phyloP scores from a whole-genome alignment of 169 alveolate species.

The Plasmodium billcollinsi region DNA sequence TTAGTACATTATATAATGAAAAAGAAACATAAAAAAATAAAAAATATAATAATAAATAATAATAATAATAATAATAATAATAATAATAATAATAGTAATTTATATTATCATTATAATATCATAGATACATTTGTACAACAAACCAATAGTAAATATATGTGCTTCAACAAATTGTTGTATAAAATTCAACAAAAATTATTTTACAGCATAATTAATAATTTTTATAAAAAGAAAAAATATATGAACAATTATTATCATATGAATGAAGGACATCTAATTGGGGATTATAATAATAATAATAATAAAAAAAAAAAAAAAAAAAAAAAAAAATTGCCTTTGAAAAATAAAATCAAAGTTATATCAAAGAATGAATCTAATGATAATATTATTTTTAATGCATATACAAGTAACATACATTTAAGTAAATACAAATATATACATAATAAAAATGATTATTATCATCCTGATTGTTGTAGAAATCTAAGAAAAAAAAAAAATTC shows the following conservation, averaged over 20 bases:
- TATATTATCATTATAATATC: background rate
- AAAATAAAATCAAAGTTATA: no score
- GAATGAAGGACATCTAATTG: background rate
- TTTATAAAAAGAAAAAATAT: background rate
- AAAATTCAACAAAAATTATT: background rate
- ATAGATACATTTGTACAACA: background rate
- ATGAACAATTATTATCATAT: no score
- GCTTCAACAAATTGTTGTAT: background rate
- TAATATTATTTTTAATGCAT: no score
- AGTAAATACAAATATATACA: no score
- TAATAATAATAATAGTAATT: no score
- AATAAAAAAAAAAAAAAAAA: background rate
- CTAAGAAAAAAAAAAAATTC: no score
- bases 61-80: no score
- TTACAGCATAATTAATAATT: background rate
- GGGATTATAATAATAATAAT: background rate
- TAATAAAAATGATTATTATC: no score
- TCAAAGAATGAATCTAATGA: no score
- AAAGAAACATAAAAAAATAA: background rate
- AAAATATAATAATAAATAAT: background rate
- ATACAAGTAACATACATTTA: no score
- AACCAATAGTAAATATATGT: background rate
- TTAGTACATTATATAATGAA: background rate
- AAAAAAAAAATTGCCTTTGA: no score
- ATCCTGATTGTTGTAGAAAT: no score